Percentiles rank a stretch among this genome's conserved stretches.
Evolutionary conservation across 192 early-diverging fungal genomes (phyloP).

Genomic region (Entophlyctis helioformis): DNA sequence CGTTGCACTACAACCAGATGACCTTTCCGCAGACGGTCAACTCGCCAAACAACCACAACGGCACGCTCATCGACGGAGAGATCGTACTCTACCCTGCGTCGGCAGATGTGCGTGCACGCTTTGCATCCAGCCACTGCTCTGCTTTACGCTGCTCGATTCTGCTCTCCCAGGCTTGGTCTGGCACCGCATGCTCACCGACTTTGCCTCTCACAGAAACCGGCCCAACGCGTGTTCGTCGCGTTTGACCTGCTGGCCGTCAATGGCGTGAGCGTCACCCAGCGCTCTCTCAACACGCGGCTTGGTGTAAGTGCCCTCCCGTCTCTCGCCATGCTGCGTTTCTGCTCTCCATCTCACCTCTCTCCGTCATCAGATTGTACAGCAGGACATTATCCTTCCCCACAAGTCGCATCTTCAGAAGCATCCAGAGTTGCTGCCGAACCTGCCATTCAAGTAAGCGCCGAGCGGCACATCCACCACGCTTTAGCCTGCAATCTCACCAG

Average conservation of each 20-base stretch:
- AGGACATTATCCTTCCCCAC: conserved; percentile 53
- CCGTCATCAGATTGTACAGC: conserved; percentile 39
- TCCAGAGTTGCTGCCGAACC: conserved; percentile 14
- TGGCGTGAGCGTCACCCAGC: conserved; percentile 35
- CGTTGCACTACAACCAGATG: conserved; percentile 48
- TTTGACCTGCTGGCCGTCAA: conserved; percentile 57
- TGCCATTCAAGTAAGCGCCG: conserved; percentile 43
- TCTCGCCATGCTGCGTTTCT: too few species aligned
- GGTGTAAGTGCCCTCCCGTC: conserved; percentile 55
- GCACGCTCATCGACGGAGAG: conserved; percentile 85
- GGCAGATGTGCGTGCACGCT: too few species aligned
- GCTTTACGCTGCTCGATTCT: too few species aligned
- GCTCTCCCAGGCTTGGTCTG: too few species aligned
- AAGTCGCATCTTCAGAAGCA: conserved; percentile 23
- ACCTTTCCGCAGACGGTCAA: conserved; percentile 33
- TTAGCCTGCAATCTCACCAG: too few species aligned
- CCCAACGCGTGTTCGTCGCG: conserved; percentile 21
- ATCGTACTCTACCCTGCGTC: conserved; percentile 76
- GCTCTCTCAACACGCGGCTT: conserved; percentile 49
- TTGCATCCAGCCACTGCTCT: too few species aligned
- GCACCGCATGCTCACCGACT: too few species aligned
- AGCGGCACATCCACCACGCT: too few species aligned
- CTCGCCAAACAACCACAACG: conserved; percentile 33
- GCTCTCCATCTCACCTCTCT: too few species aligned
- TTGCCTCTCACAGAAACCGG: too few species aligned